Evolutionary conservation across 306 rosid species (phyloP).

Genomic region (Elaeagnus macrophylla): DNA sequence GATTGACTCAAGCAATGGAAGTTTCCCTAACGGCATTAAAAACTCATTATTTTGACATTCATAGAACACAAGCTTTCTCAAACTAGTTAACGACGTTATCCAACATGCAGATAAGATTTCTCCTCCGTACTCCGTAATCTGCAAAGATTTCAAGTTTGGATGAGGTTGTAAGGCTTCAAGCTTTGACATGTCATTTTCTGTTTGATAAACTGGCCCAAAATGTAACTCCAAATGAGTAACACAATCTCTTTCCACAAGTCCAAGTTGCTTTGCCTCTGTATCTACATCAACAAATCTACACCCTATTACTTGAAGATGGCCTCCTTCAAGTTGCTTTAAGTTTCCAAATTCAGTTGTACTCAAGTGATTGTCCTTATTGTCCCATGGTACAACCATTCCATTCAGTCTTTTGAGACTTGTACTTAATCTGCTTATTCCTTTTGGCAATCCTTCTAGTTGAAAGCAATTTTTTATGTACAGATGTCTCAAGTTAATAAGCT

Average conservation of each 20-base stretch:
- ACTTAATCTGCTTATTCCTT: not conserved
- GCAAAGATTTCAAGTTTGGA: not conserved
- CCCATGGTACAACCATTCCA: not conserved
- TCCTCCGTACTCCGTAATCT: not conserved
- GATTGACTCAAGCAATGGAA: not conserved
- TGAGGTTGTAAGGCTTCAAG: slow-evolving; percentile 5
- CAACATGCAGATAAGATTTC: not conserved
- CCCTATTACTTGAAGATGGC: not conserved
- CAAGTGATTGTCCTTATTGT: not conserved
- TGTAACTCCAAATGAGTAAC: not conserved
- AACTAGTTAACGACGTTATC: not conserved
- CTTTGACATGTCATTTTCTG: not conserved
- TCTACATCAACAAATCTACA: not conserved
- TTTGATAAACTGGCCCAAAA: not conserved
- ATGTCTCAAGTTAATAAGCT: not conserved
- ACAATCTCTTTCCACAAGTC: not conserved
- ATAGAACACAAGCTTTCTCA: not conserved
- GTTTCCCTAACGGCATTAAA: not conserved
- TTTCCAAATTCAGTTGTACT: not conserved
- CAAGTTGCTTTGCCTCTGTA: not conserved
- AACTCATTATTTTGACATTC: not conserved
- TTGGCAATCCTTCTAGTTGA: not conserved
- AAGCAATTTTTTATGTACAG: not conserved
- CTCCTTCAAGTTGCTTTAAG: not conserved
- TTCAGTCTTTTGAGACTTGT: not conserved